Percentiles rank a stretch among this genome's conserved stretches.
phyloP scores from a whole-genome alignment of 441 rosid species.

The Gossypium schwendimanii region DNA sequence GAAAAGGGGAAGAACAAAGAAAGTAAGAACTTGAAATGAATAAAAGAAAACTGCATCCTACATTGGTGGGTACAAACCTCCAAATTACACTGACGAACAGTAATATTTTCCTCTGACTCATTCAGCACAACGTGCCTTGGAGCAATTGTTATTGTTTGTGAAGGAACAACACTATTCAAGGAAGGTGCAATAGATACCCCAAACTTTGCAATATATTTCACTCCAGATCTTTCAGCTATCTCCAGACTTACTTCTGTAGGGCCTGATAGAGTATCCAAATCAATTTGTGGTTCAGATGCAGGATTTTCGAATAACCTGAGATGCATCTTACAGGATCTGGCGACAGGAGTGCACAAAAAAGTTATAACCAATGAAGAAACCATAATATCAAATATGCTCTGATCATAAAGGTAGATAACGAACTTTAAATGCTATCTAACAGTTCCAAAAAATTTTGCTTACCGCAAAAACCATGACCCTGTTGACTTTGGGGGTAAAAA shows the following conservation, averaged over 20 bases:
- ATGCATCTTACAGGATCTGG: constrained; percentile 63
- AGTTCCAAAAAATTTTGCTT: constrained; percentile 22
- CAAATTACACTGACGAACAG: constrained; percentile 70
- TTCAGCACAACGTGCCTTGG: constrained; percentile 74
- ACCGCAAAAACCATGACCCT: constrained; percentile 77
- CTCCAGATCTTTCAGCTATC: constrained; percentile 46
- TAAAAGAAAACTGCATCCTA: constrained; percentile 14
- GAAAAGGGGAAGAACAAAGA: constrained; percentile 13
- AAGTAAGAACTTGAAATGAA: constrained; percentile 9
- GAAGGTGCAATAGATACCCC: constrained; percentile 70
- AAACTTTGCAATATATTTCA: constrained; percentile 55
- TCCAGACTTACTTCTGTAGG: constrained; percentile 75
- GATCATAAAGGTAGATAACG: constrained; percentile 4
- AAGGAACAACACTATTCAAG: constrained; percentile 50
- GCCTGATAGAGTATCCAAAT: constrained; percentile 87
- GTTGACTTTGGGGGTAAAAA: constrained; percentile 60
- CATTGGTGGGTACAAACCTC: constrained; percentile 48
- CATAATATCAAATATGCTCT: neutral
- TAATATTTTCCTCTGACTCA: constrained; percentile 58
- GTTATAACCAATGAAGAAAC: constrained; percentile 14
- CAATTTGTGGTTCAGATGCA: constrained; percentile 56
- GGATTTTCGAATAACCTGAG: constrained; percentile 48
- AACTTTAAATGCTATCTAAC: constrained; percentile 9
- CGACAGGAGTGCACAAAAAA: constrained; percentile 19
- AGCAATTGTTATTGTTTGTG: constrained; percentile 57